Percentiles rank a stretch among this genome's conserved stretches.
phyloP scores from a whole-genome alignment of 1,284 basidiomycete species.

The Neolentinus lepideus region DNA sequence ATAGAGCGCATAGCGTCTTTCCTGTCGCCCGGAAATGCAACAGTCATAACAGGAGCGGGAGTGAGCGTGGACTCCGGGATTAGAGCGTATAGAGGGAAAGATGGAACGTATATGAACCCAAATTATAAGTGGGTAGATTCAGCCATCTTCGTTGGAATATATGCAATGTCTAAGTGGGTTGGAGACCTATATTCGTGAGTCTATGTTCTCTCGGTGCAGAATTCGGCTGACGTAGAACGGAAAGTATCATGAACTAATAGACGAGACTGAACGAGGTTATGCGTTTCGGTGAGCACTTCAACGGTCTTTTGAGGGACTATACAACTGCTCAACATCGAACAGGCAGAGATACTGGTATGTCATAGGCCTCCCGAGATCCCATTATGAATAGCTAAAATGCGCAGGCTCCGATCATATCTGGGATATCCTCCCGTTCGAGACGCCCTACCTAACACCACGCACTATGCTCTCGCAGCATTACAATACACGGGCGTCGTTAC shows the following conservation, averaged over 20 bases:
- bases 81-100: slow-evolving; percentile 77
- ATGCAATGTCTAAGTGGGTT: neutral
- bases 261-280: slow-evolving; percentile 56
- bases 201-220: slow-evolving; percentile 14
- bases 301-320: neutral
- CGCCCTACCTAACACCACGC: slow-evolving; percentile 79
- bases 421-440: slow-evolving; percentile 79
- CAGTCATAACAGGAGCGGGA: slow-evolving; percentile 83
- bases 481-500: slow-evolving; percentile 61
- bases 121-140: slow-evolving; percentile 70
- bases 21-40: slow-evolving; percentile 57
- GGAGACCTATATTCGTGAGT: slow-evolving; percentile 53
- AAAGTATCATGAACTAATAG: slow-evolving; percentile 78
- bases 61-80: slow-evolving; percentile 92
- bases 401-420: slow-evolving; percentile 79
- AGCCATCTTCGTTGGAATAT: neutral
- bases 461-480: slow-evolving; percentile 79
- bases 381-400: neutral
- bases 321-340: slow-evolving; percentile 2
- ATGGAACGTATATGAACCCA: slow-evolving; percentile 85
- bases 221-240: slow-evolving; percentile 14
- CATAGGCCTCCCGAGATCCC: neutral
- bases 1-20: slow-evolving; percentile 62
- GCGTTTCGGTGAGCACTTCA: slow-evolving; percentile 47
- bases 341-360: slow-evolving; percentile 73